A percentile compares a stretch with the other conserved stretches of the same genome.
Conservation (phyloP, 2,329 filamentous ascomycete genomes). For the Beauveria sp. region DNA sequence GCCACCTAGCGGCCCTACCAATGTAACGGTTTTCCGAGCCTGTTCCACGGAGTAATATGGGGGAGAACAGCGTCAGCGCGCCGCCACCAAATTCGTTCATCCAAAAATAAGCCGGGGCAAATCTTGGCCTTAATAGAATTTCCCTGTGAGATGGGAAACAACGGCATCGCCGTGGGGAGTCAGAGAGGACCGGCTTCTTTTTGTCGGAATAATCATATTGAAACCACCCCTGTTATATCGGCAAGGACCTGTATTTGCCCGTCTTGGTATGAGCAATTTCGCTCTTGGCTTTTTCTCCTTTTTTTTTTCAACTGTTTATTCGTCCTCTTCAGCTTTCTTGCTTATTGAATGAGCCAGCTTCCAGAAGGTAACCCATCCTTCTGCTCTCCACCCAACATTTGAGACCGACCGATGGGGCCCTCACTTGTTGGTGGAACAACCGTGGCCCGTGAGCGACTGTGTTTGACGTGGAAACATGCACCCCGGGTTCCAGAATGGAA, state of each 20-base stretch:
- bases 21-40: constrained; percentile 1
- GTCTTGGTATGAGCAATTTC: no score
- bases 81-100: background rate
- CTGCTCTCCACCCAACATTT: background rate
- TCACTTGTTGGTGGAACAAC: background rate
- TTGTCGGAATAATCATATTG: no score
- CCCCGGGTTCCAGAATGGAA: background rate
- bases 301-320: no score
- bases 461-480: background rate
- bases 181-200: no score
- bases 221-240: no score
- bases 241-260: no score
- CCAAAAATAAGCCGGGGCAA: background rate
- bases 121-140: background rate
- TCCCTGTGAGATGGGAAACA: background rate
- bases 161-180: no score
- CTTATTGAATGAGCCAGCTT: background rate
- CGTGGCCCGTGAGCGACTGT: background rate
- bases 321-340: no score
- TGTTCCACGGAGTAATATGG: background rate
- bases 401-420: background rate
- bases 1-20: background rate
- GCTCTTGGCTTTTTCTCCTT: no score
- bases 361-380: background rate
- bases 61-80: background rate